Percentiles rank a stretch among this genome's conserved stretches.
Evolutionary conservation across 345 rosid species (phyloP).

Genomic region (Dimocarpus longan): DNA sequence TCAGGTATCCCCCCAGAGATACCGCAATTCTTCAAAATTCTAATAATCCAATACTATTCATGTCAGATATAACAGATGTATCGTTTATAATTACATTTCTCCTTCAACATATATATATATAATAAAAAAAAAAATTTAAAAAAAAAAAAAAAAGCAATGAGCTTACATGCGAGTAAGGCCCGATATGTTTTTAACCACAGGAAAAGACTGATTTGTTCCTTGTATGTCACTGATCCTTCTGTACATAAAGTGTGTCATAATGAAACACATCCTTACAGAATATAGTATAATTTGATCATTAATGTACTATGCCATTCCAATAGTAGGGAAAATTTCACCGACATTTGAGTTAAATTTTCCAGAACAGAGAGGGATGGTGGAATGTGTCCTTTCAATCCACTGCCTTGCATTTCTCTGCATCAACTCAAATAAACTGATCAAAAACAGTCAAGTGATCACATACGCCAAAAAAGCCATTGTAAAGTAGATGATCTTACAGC

Average conservation of each 20-base stretch:
- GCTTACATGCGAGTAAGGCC: conserved; percentile 26
- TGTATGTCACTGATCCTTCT: conserved; percentile 37
- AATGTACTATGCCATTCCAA: not conserved
- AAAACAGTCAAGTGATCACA: not conserved
- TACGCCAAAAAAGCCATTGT: not conserved
- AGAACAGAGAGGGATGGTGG: conserved; percentile 36
- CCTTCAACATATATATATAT: not conserved
- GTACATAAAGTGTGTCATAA: not conserved
- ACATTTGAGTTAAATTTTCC: conserved; percentile 24
- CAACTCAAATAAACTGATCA: conserved; percentile 9
- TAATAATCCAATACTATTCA: not conserved
- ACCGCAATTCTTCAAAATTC: conserved; percentile 30
- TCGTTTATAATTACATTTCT: not conserved
- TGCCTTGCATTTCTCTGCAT: conserved; percentile 43
- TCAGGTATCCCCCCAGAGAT: conserved; percentile 25
- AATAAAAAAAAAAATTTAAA: too few relatives aligned
- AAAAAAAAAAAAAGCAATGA: not conserved
- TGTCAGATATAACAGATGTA: not conserved
- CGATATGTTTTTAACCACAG: conserved; percentile 21
- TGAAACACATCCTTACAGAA: not conserved
- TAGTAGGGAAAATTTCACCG: conserved; percentile 11
- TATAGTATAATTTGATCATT: not conserved
- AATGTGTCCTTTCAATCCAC: conserved; percentile 42
- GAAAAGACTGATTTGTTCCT: conserved; percentile 31
- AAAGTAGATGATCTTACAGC: conserved; percentile 43